Base-by-base conservation (phyloP, 163 green algal genomes). In the Chloromonas sp. region DNA sequence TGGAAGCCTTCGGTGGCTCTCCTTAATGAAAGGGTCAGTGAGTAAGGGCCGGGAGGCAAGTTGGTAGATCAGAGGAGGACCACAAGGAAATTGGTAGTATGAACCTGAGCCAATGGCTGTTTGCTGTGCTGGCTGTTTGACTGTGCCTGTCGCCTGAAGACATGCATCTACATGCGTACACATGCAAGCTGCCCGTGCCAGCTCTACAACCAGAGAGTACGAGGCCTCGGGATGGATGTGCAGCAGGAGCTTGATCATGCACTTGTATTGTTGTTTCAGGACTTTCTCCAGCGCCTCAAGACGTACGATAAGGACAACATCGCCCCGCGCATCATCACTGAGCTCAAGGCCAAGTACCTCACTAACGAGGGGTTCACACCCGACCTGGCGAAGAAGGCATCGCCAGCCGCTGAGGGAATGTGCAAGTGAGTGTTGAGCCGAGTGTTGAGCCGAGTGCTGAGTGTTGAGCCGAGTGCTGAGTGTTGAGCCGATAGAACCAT, bases 301-400 rank as follows among this genome's bases (percentile, higher is more conserved):
- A 86, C 87, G 61, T 95, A 95, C 84, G 92, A 96, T 85, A 95
- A 95, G 90, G 92, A 96, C 92, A 95, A 95, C 89, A 95, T 95
- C 84, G 85, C 85, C 15, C 88, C 91, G 0, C 81, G 79, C 14
- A 88, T 96, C 86, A 96, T 96, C 77, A 85, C 89, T 2, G 87
- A 89, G 14, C 93, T 96, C 83, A 87, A 91, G 14, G 86, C 86
- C 5, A 88, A 87, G 14, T 96, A 94, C 88, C 60, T 94, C 36
- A 92, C 90, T 57, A 92, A 94, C 81, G 91, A 94, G 60, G 84
- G 62, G 60, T 96, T 96, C 91, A 95, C 93, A 57, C 92, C 93
- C 3, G 91, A 90, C 61, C 85, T 61, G 78, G 87, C 87, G 2
- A 90, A 88, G 84, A 88, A 88, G 71, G 74, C 70, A 3, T 79